Percentiles rank a stretch among this genome's conserved stretches.
Conservation (phyloP, 129 eudicot genomes). For the Chrysanthemum makinoi region DNA sequence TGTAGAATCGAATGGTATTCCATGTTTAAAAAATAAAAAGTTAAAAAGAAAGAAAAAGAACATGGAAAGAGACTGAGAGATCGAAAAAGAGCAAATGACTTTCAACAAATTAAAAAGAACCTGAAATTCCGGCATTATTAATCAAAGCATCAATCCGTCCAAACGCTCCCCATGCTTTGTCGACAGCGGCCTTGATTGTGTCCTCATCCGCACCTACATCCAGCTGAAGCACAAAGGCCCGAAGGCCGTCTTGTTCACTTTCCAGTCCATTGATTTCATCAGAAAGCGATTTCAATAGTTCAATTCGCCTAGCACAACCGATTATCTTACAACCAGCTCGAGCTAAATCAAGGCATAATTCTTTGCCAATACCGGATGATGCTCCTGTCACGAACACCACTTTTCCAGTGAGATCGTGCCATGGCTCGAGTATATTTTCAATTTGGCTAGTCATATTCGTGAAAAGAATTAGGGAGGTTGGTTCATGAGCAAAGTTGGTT, state of each 20-base stretch:
- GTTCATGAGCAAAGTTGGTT: not conserved
- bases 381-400: conserved; percentile 51
- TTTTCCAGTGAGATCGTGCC: conserved; percentile 40
- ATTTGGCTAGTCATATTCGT: conserved; percentile 24
- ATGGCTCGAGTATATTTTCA: conserved; percentile 32
- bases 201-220: conserved; percentile 42
- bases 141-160: conserved; percentile 50
- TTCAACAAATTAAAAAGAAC: conserved; percentile 15
- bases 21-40: not conserved
- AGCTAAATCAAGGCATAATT: conserved; percentile 41
- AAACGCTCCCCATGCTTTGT: conserved; percentile 50
- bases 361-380: conserved; percentile 44
- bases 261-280: conserved; percentile 29
- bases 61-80: too few species aligned
- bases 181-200: conserved; percentile 41
- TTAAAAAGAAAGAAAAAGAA: not conserved
- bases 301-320: conserved; percentile 38
- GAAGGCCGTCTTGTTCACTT: not conserved
- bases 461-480: not conserved
- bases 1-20: not conserved
- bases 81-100: too few species aligned
- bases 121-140: conserved; percentile 42
- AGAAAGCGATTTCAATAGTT: conserved; percentile 27
- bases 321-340: conserved; percentile 42
- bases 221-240: conserved; percentile 40